These are phyloP conservation scores for Hericium erinaceus DNA, from an alignment of 768 basidiomycete genomes.

Conservation along the genomic window DNA sequence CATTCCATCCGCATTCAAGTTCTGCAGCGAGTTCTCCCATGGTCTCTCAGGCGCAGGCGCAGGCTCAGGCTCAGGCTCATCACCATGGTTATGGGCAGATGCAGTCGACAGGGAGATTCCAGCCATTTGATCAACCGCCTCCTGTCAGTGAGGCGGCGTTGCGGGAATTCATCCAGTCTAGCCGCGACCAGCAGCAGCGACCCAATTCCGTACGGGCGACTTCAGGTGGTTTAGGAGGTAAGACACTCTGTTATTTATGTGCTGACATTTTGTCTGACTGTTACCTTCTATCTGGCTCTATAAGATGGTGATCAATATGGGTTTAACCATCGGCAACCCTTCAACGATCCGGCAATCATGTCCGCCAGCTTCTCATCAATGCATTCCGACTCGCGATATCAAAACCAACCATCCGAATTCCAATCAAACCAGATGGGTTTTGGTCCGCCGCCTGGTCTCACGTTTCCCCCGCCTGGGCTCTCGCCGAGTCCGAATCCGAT, in stretches of 20 bases:
- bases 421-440: slow-evolving; percentile 12
- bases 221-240: slow-evolving; percentile 25
- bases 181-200: slow-evolving; percentile 43
- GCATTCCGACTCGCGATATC: slow-evolving; percentile 14
- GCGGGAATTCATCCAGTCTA: slow-evolving; percentile 65
- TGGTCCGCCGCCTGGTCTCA: slow-evolving; percentile 64
- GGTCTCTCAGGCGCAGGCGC: slow-evolving; percentile 36
- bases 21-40: slow-evolving; percentile 37
- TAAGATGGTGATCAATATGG: slow-evolving; percentile 26
- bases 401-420: slow-evolving; percentile 2
- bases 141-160: slow-evolving; percentile 67
- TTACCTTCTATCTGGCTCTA: slow-evolving; percentile 6
- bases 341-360: slow-evolving; percentile 76
- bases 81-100: slow-evolving; percentile 21
- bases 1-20: slow-evolving; percentile 30
- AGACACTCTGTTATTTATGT: slow-evolving; percentile 17
- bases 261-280: slow-evolving; percentile 19
- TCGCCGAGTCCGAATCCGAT: slow-evolving; percentile 18
- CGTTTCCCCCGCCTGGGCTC: slow-evolving; percentile 28
- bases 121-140: slow-evolving; percentile 41
- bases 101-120: slow-evolving; percentile 34
- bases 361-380: slow-evolving; percentile 53
- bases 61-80: slow-evolving; percentile 32
- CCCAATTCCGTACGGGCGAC: slow-evolving; percentile 18
- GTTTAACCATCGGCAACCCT: slow-evolving; percentile 34